Conservation (phyloP, 306 rosid species). For the Vigna unguiculata region DNA sequence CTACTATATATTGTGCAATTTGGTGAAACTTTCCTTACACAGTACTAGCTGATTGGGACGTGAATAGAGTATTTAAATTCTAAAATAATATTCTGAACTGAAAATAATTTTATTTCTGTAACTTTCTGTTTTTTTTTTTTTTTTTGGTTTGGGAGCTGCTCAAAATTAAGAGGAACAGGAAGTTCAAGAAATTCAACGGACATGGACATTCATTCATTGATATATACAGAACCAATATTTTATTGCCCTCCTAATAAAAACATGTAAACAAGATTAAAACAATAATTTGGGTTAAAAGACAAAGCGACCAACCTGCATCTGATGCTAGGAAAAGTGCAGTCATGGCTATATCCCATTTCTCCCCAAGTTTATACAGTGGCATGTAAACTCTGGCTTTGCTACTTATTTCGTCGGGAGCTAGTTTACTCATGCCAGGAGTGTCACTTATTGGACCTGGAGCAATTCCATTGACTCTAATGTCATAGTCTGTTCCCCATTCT, state of each 20-base stretch:
- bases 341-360: constrained; percentile 98
- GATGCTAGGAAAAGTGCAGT: constrained; percentile 84
- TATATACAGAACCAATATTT: not conserved
- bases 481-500: constrained; percentile 96
- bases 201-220: not conserved
- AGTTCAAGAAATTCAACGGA: not conserved
- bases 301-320: constrained; percentile 76
- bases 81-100: not conserved
- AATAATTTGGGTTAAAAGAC: constrained; percentile 8
- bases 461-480: constrained; percentile 90
- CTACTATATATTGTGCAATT: too few species aligned
- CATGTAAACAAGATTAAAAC: constrained; percentile 6
- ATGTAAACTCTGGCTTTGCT: constrained; percentile 55
- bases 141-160: not conserved
- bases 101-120: not conserved
- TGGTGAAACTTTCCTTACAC: not conserved
- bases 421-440: constrained; percentile 91
- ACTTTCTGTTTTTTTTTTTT: not conserved
- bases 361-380: constrained; percentile 82
- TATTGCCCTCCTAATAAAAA: not conserved
- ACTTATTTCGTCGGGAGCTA: constrained; percentile 72
- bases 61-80: constrained; percentile 11
- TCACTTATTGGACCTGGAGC: constrained; percentile 94
- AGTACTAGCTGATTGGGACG: constrained; percentile 4
- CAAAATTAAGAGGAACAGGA: not conserved